phyloP scores from a whole-genome alignment of 225 moss, liverwort and hornwort species.

The Pseudoscleropodium purum region DNA sequence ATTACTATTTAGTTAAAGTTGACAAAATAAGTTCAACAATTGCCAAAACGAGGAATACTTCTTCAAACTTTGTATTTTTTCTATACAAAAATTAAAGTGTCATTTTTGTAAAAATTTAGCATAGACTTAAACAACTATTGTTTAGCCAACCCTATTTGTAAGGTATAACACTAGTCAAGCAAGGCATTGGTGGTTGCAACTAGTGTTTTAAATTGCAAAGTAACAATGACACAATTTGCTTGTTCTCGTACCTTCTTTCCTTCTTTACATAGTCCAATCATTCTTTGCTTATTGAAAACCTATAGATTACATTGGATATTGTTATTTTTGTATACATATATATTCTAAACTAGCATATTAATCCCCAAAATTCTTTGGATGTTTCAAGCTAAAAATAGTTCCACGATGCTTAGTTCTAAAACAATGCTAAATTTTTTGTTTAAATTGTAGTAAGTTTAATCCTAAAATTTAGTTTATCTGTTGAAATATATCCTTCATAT shows the following conservation, averaged over 20 bases:
- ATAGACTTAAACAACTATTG: too few species aligned
- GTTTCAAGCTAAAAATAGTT: not conserved
- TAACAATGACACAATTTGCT: not conserved
- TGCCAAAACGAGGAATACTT: too few species aligned
- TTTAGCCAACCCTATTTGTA: too few species aligned
- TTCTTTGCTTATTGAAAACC: not conserved
- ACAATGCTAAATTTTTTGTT: not conserved
- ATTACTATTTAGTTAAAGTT: not conserved
- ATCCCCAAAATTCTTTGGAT: rapidly evolving
- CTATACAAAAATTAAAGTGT: too few species aligned
- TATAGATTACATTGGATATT: too few species aligned
- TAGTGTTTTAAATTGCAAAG: not conserved
- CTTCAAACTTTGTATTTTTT: not conserved
- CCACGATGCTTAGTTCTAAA: rapidly evolving
- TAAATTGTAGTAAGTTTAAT: not conserved
- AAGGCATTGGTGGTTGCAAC: not conserved
- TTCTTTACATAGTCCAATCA: not conserved
- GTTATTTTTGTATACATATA: not conserved
- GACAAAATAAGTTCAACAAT: rapidly evolving
- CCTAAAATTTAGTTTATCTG: not conserved
- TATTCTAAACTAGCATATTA: not conserved
- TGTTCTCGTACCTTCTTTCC: too few species aligned
- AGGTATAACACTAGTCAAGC: too few species aligned
- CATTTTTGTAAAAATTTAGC: too few species aligned
- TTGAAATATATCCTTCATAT: not conserved